Evolutionary conservation across 2,329 filamentous ascomycete species (phyloP), one percentile per base, ranked within the genome.

Genomic region (Arthrobotrys conoides): DNA sequence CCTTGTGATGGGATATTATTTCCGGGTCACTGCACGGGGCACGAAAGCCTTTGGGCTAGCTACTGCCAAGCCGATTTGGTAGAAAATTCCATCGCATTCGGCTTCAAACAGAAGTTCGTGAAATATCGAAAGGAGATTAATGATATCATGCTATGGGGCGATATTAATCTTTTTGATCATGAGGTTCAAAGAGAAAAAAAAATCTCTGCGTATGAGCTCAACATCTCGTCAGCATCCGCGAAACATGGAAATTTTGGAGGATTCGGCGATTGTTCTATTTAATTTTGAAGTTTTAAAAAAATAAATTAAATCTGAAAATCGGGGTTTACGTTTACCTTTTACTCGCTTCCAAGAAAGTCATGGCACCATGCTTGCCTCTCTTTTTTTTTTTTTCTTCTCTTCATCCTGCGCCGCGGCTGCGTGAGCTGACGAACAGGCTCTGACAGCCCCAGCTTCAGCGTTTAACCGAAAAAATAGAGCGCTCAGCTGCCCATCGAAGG

Each of bases 281-380:
- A 51, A 51, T 51, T 48, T 51, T 51, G 48, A 20, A 12, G 14
- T 27, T 61, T 59, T 33, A 24, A 30, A 61, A 30, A 41, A 41
- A 41, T 61, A 61, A 61, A 61, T 14, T n/a, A n/a, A n/a, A 30
- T 30, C 3, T 6, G 41, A n/a, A 18, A 18, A 4, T 61, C 55
- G 55, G 55, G 55, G 55, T 61, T 61, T 61, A 61, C 57, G 36
- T 61, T 41, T 61, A 61, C 57, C 14, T 61, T 61, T 61, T 61
- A 61, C 57, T 61, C 57, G 57, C 57, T 61, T 61, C 57, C 57
- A 61, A 61, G 57, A 61, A 57, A 18, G 18, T 16, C 38, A 12
- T 27, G 30, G 27, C 27, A 30, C 3, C 27, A 30, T 9, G 38
- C 6, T 41, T 41, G 53, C 51, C 30, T 51, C 20, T 24, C 27